Percentiles rank a stretch among this genome's conserved stretches.
Evolutionary conservation across 805 yeast species (phyloP).

Genomic region (Schwanniomyces yamadae): DNA sequence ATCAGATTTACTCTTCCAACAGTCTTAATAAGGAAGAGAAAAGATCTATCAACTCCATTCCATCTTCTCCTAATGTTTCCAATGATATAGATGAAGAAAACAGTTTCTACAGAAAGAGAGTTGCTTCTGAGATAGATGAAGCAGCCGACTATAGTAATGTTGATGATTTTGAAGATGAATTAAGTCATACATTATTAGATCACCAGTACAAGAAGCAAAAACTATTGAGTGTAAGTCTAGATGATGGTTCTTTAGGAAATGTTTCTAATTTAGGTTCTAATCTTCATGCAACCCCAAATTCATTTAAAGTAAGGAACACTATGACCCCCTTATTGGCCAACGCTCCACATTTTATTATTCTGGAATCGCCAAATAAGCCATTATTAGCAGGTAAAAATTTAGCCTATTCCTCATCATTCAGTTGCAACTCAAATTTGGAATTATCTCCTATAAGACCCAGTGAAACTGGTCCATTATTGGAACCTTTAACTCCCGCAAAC

Average conservation of each 20-base stretch:
- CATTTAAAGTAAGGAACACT: constrained; percentile 4
- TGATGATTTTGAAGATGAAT: constrained; percentile 17
- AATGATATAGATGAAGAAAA: constrained; percentile 11
- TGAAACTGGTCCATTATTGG: constrained; percentile 65
- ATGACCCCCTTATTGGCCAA: not conserved
- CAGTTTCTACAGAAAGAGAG: constrained; percentile 5
- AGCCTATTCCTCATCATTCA: constrained; percentile 63
- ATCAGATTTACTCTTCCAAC: constrained; percentile 27
- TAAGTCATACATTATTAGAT: constrained; percentile 11
- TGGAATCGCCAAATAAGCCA: constrained; percentile 41
- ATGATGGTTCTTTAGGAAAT: constrained; percentile 5
- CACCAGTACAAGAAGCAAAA: constrained; percentile 16
- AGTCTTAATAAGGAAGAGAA: constrained; percentile 7
- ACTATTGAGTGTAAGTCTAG: not conserved
- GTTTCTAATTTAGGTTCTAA: constrained; percentile 13
- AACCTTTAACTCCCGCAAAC: constrained; percentile 59
- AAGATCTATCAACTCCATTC: constrained; percentile 24
- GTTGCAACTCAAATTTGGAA: constrained; percentile 64
- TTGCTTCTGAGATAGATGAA: constrained; percentile 11
- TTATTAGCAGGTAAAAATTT: constrained; percentile 40
- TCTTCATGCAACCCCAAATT: constrained; percentile 5
- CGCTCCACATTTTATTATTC: constrained; percentile 23
- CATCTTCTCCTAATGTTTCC: constrained; percentile 29
- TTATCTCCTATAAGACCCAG: constrained; percentile 56
- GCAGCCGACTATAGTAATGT: constrained; percentile 12